phyloP scores from a whole-genome alignment of 2,329 filamentous ascomycete species.

The Aspergillus latus region DNA sequence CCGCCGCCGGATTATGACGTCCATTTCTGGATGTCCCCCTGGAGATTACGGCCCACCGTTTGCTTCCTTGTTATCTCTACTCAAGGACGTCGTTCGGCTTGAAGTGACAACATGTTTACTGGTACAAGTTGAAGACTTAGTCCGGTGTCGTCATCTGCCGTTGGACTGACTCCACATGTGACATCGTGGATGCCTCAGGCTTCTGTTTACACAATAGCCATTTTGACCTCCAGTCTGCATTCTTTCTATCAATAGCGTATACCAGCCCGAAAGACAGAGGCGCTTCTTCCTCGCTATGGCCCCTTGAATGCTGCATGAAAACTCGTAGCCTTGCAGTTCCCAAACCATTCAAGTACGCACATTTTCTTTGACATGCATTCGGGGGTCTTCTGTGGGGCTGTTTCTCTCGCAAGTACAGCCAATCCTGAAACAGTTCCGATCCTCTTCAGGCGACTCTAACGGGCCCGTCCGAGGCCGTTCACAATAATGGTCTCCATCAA shows the following conservation, averaged over 20 bases:
- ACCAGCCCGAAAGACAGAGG: not conserved
- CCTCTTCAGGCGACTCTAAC: not conserved
- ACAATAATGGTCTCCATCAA: slow-evolving; percentile 1
- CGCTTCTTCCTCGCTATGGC: not conserved
- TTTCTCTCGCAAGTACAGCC: not conserved
- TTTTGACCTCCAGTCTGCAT: not conserved
- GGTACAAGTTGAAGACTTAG: not conserved
- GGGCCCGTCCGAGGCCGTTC: not conserved
- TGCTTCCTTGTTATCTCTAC: not conserved
- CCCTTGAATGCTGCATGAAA: not conserved
- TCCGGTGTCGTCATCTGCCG: not conserved
- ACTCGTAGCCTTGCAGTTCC: not conserved
- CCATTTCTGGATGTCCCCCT: too few species aligned
- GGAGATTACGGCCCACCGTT: not conserved
- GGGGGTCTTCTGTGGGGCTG: slow-evolving; percentile 15
- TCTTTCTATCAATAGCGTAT: not conserved
- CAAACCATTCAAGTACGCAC: not conserved
- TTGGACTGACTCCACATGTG: slow-evolving; percentile 5
- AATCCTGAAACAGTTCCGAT: slow-evolving; percentile 2
- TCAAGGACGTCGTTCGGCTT: not conserved
- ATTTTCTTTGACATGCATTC: slow-evolving; percentile 6
- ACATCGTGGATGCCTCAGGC: slow-evolving; percentile 6
- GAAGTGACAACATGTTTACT: slow-evolving; percentile 1
- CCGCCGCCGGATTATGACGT: slow-evolving; percentile 2
- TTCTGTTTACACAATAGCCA: not conserved